Evolutionary conservation across 2,329 filamentous ascomycete genomes (phyloP), one percentile per base, ranked within the genome.

Genomic region (Pyricularia sp.): DNA sequence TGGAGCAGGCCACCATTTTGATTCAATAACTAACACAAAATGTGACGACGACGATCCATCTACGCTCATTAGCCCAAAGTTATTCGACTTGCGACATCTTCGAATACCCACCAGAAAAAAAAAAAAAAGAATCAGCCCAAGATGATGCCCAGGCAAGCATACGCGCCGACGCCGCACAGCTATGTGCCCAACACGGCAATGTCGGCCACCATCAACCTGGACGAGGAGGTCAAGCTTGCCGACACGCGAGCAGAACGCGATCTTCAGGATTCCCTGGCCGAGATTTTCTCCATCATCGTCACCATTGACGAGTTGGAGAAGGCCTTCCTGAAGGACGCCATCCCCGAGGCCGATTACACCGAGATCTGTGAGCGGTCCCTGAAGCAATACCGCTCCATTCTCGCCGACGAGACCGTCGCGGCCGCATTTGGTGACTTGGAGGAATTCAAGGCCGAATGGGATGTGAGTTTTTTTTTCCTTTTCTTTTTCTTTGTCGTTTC

Each of bases 201-300:
- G 12, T 90, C 91, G 4, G 91, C 93, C 24, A 94, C 89, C 22
- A 96, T 97, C 76, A 97, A 93, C 73, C 86, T 96, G 60, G 93
- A 97, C 73, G 91, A 97, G 89, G 94, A 97, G 82, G 92, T 97
- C 70, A 96, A 96, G 77, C 84, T 99, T 66, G 87, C 91, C 62
- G 88, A 90, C 53, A 96, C 88, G 26, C 87, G 90, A 70, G 88
- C 90, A 55, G 93, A 97, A 78, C 88, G 93, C 67, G 93, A 99
- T 73, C 82, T 97, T 1, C 91, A 97, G 75, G 94, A 97, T 73
- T 97, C 94, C 1, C 85, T 99, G 16, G 94, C 93, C 65, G 94
- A 99, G 77, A 88, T 99, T 28, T 99, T 97, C 77, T 96, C 93
- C 78, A 97, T 99, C 69, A 93, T 99, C 49, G 85, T 97, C 67